Evolutionary conservation across 352 stramenopile genomes (phyloP).

Genomic region (Pythium dissotocum): DNA sequence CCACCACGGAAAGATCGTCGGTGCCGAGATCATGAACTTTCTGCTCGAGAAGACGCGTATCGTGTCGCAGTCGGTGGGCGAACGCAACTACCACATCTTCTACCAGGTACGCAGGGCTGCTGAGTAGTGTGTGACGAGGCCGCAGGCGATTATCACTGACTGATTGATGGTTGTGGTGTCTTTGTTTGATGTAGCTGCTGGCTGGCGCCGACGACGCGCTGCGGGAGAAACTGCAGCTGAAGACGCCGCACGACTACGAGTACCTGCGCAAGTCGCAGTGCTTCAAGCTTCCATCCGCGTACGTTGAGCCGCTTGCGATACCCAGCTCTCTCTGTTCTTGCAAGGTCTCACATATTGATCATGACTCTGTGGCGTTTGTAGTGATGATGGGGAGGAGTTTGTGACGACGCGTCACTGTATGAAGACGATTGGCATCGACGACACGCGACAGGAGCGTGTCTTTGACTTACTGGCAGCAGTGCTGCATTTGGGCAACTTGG

Average conservation of each 20-base stretch:
- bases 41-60: constrained; percentile 91
- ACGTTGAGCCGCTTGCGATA: constrained; percentile 10
- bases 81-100: constrained; percentile 98
- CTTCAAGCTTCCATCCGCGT: constrained; percentile 74
- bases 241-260: constrained; percentile 80
- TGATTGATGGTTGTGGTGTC: neutral
- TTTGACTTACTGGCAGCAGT: constrained; percentile 88
- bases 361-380: constrained; percentile 14
- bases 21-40: constrained; percentile 91
- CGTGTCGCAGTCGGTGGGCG: constrained; percentile 86
- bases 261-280: constrained; percentile 89
- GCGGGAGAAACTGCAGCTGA: constrained; percentile 65
- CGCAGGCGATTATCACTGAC: constrained; percentile 9
- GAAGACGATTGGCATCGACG: constrained; percentile 86
- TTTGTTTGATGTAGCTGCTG: constrained; percentile 47
- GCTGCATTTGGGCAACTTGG: constrained; percentile 86
- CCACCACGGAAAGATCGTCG: constrained; percentile 90
- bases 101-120: constrained; percentile 83
- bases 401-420: constrained; percentile 82
- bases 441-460: constrained; percentile 75
- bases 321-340: neutral
- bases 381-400: constrained; percentile 85
- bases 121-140: constrained; percentile 9
- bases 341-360: constrained; percentile 7
- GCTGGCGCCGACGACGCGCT: constrained; percentile 74